A percentile compares a stretch with the other conserved stretches of the same genome.
Conservation (phyloP, 495 filamentous ascomycete species). For the Aspergillus conjunctus region DNA sequence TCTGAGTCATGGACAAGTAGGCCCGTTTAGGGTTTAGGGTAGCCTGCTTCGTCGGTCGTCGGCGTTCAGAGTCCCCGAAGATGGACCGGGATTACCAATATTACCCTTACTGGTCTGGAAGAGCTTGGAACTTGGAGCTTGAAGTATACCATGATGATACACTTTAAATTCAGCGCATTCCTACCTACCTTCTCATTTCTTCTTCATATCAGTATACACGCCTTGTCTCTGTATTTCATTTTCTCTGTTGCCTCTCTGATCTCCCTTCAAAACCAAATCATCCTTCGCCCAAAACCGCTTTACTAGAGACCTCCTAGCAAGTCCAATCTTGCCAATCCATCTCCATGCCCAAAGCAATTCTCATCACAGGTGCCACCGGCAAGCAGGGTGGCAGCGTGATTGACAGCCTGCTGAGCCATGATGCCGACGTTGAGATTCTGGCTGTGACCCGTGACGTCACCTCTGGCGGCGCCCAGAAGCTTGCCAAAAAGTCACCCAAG, state of each 20-base stretch:
- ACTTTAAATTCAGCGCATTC: too few relatives aligned
- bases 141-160: too few relatives aligned
- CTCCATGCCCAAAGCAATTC: slow-evolving; percentile 36
- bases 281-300: not conserved
- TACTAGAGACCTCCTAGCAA: not conserved
- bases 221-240: too few relatives aligned
- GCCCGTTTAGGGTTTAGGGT: not conserved
- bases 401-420: slow-evolving; percentile 52
- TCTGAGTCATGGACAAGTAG: not conserved
- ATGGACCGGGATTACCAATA: too few relatives aligned
- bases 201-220: too few relatives aligned
- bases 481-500: slow-evolving; percentile 47
- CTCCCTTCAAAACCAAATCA: too few relatives aligned
- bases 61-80: too few relatives aligned
- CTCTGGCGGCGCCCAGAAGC: slow-evolving; percentile 54
- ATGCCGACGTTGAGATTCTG: slow-evolving; percentile 60
- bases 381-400: slow-evolving; percentile 69
- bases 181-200: too few relatives aligned
- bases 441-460: slow-evolving; percentile 66
- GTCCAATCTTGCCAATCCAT: not conserved
- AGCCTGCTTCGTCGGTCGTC: not conserved
- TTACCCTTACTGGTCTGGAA: too few relatives aligned
- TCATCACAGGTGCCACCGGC: slow-evolving; percentile 72
- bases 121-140: too few relatives aligned
- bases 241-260: too few relatives aligned